Evolutionary conservation across 352 stramenopile species (phyloP), one percentile per base, ranked within the genome.

Genomic region (Globisporangium spinosum): DNA sequence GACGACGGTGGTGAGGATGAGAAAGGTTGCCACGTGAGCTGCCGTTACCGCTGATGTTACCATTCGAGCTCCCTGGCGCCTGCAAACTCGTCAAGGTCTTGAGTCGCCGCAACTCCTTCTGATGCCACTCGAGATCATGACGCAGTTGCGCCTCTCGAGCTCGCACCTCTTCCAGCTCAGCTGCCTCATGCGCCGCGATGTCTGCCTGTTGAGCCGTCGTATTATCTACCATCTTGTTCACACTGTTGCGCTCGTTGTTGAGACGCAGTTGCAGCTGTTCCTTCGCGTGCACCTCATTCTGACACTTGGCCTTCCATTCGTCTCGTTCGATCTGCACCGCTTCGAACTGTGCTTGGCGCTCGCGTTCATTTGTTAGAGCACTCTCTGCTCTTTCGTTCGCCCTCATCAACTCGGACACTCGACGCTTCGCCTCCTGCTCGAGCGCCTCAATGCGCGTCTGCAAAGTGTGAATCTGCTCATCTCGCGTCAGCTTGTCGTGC

Each of bases 41-140:
- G 15, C 38, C 59, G 40, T 29, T 20, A 10, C 66, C 32, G 45
- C 22, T 51, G 15, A 51, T 51, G 43, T 6, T 51, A 0, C 15
- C 27, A 9, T 59, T 70, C 20, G 51, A 61, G 29, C n/a, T 63
- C 0, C 20, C 35, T 20, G 55, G 55, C 0, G 17, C 35, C 35
- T 56, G 62, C 25, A 56, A 15, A 4, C 13, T 8, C 0, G 59
- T 43, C 29, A 40, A 34, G 32, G 61, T 32, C 68, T 87, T 86
- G 55, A 87, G 40, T 34, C 79, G 74, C 53, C 77, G 67, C 2
- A 91, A 66, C 40, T 91, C 83, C 54, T 81, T 78, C 62, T 87
- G 70, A 35, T 87, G 77, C 78, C 80, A 89, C 59, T 88, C 78
- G 3, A 91, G 62, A 10, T 91, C 79, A 47, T 85, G 73, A n/a